Conservation (phyloP, 2,329 filamentous ascomycete genomes). For the Leptosphaerulina australis region DNA sequence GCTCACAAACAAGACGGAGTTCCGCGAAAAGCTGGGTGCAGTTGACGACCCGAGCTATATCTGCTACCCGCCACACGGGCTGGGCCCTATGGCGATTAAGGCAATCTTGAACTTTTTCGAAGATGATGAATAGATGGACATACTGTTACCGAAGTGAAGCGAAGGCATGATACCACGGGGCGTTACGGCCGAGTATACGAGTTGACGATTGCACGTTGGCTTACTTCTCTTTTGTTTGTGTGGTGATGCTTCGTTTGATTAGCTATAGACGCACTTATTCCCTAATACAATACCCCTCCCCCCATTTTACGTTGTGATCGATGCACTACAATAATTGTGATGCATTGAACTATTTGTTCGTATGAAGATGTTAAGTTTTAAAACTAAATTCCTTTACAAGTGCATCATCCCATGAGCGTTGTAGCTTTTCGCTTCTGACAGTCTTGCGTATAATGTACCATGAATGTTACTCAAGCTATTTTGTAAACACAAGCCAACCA, state of each 20-base stretch:
- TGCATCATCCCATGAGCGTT: neutral
- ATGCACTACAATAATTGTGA: neutral
- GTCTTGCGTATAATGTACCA: neutral
- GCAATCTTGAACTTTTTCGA: conserved; percentile 92
- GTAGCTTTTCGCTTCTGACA: neutral
- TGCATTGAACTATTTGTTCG: too few species aligned
- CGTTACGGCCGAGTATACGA: conserved; percentile 19
- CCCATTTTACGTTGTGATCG: conserved; percentile 1
- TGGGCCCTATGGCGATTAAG: conserved; percentile 79
- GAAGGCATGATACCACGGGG: conserved; percentile 26
- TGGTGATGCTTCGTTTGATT: conserved; percentile 12
- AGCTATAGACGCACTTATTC: conserved; percentile 7
- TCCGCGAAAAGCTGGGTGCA: conserved; percentile 88
- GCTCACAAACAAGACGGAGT: conserved; percentile 83
- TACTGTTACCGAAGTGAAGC: conserved; percentile 10
- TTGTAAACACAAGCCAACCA: neutral
- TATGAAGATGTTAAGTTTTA: neutral
- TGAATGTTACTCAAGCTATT: neutral
- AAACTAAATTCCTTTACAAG: neutral
- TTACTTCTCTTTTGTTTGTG: neutral
- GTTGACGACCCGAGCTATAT: conserved; percentile 85
- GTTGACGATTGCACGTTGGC: conserved; percentile 12
- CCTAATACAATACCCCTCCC: conserved; percentile 19
- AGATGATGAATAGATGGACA: conserved; percentile 50
- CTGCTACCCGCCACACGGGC: conserved; percentile 83